Conservation (phyloP, 176 grass and related monocot genomes). For the Carex scoparia region DNA sequence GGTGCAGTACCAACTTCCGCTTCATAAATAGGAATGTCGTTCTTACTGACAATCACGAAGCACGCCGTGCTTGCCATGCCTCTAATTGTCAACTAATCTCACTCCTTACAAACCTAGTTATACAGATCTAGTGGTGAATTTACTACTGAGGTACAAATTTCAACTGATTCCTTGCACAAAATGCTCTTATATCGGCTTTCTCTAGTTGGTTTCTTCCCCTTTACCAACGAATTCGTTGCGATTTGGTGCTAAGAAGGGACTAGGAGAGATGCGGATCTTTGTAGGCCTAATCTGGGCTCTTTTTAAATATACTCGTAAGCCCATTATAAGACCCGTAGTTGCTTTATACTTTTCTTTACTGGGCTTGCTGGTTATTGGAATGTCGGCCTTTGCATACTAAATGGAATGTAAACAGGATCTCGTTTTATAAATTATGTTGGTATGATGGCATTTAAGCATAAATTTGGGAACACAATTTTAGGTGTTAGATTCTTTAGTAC, state of each 20-base stretch:
- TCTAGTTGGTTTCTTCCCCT: too few species aligned
- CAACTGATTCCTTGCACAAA: neutral
- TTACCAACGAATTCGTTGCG: neutral
- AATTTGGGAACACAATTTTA: neutral
- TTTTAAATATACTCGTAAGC: too few species aligned
- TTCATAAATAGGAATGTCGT: slow-evolving; percentile 83
- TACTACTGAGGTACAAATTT: neutral
- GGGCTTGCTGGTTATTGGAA: neutral
- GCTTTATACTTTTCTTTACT: neutral
- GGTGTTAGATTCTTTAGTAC: neutral
- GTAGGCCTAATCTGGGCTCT: neutral
- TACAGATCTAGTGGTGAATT: neutral
- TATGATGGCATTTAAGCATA: neutral
- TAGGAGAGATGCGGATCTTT: neutral
- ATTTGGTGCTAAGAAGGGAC: neutral
- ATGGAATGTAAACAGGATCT: too few species aligned
- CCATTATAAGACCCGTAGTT: too few species aligned
- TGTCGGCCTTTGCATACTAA: too few species aligned
- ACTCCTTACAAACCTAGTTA: neutral
- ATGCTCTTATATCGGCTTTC: neutral
- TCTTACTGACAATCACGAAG: slow-evolving; percentile 82
- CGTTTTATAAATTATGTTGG: too few species aligned
- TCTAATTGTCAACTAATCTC: neutral
- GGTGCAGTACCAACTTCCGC: slow-evolving; percentile 70
- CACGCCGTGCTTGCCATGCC: slow-evolving; percentile 78